Percentiles rank a stretch among this genome's conserved stretches.
Conservation (phyloP, 345 rosid species). For the Acer campestre region DNA sequence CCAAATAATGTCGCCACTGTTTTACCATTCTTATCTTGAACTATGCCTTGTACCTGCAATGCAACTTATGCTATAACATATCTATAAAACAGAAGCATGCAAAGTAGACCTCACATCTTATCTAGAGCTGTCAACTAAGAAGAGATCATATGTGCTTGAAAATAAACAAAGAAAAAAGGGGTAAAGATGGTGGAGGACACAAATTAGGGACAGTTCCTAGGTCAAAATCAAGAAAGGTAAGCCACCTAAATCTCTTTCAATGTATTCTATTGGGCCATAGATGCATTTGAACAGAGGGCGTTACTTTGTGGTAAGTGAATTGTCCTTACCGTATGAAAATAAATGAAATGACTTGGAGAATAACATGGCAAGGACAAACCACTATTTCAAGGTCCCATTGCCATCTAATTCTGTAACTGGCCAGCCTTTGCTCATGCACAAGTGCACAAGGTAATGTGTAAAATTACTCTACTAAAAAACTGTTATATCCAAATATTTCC, state of each 20-base stretch:
- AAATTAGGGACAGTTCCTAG: no score
- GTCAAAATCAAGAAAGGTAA: background rate
- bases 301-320: background rate
- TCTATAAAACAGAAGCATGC: slow-evolving; percentile 1
- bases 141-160: background rate
- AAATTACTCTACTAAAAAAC: no score
- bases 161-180: background rate
- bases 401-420: no score
- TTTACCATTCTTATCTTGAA: slow-evolving; percentile 41
- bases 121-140: background rate
- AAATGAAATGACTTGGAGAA: background rate
- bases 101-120: background rate
- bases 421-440: no score
- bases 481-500: background rate
- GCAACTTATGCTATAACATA: background rate
- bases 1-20: slow-evolving; percentile 45
- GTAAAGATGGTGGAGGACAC: background rate
- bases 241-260: background rate
- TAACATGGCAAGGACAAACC: background rate
- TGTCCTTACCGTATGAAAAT: no score
- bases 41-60: slow-evolving; percentile 37
- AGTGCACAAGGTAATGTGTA: no score
- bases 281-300: no score
- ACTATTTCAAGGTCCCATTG: no score
- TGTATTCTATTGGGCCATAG: background rate